Evolutionary conservation across 306 rosid species (phyloP).

Genomic region (Neltuma alba): DNA sequence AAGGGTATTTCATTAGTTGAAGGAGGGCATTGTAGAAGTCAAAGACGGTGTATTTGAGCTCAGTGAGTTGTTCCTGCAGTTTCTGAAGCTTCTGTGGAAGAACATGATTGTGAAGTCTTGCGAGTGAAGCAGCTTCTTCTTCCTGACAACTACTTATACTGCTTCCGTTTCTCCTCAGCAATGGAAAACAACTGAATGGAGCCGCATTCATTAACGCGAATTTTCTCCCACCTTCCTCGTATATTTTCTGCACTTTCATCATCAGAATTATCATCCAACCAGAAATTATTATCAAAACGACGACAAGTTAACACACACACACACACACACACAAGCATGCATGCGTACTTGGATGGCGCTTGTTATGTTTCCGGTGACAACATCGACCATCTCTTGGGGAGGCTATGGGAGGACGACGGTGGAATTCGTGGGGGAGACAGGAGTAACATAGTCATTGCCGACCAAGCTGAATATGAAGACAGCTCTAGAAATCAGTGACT

Average conservation of each 20-base stretch:
- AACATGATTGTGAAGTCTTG: conserved; percentile 46
- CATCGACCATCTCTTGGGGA: conserved; percentile 34
- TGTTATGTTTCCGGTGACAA: conserved; percentile 53
- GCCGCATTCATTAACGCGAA: conserved; percentile 37
- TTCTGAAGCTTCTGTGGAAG: conserved; percentile 30
- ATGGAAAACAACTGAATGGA: conserved; percentile 40
- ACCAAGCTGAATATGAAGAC: not conserved
- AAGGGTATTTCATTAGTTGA: conserved; percentile 38
- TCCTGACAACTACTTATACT: conserved; percentile 37
- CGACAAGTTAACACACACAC: too few species aligned
- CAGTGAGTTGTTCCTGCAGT: conserved; percentile 35
- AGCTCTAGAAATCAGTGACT: not conserved
- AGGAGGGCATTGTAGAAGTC: conserved; percentile 21
- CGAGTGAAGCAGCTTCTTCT: conserved; percentile 31
- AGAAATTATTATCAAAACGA: too few species aligned
- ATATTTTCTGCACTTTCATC: conserved; percentile 35
- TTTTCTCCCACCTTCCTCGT: conserved; percentile 58
- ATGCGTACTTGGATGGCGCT: conserved; percentile 38
- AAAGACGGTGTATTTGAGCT: conserved; percentile 46
- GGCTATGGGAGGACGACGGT: conserved; percentile 24
- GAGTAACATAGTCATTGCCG: conserved; percentile 43
- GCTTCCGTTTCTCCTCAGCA: conserved; percentile 32
- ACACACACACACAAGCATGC: too few species aligned
- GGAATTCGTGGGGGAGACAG: conserved; percentile 6
- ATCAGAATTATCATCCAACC: too few species aligned